phyloP scores from a whole-genome alignment of 768 basidiomycete species.

The Leccinum variicolor region DNA sequence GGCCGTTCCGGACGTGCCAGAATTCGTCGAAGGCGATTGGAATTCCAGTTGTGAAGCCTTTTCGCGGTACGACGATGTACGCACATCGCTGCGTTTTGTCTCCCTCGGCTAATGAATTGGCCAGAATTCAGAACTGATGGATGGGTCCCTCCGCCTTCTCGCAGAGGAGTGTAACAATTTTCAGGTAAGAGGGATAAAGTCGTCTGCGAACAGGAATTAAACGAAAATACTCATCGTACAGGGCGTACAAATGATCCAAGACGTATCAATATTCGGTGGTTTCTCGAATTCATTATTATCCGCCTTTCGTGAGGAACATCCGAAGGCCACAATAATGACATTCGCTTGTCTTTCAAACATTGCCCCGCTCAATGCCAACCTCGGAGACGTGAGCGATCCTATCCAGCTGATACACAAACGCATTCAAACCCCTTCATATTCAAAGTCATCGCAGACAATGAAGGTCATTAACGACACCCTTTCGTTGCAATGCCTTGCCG shows the following conservation, averaged over 20 bases:
- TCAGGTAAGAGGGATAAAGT: slow-evolving; percentile 45
- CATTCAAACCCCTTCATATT: background rate
- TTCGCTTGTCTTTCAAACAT: slow-evolving; percentile 56
- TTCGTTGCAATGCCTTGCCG: slow-evolving; percentile 48
- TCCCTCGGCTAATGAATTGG: background rate
- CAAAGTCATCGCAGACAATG: slow-evolving; percentile 36
- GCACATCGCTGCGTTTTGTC: slow-evolving; percentile 6
- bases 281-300: slow-evolving; percentile 59
- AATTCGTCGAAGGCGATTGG: slow-evolving; percentile 56
- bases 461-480: slow-evolving; percentile 62
- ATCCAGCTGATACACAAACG: background rate
- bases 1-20: slow-evolving; percentile 54
- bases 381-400: slow-evolving; percentile 42
- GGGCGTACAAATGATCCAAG: slow-evolving; percentile 70
- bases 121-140: slow-evolving; percentile 66
- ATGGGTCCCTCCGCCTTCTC: slow-evolving; percentile 60
- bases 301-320: slow-evolving; percentile 63
- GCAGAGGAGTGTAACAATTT: slow-evolving; percentile 74
- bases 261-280: slow-evolving; percentile 60
- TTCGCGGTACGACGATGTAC: slow-evolving; percentile 52
- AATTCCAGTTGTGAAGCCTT: slow-evolving; percentile 48
- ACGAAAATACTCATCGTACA: slow-evolving; percentile 24
- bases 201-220: background rate
- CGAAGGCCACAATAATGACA: slow-evolving; percentile 54
- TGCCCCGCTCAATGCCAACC: slow-evolving; percentile 30